phyloP scores from a whole-genome alignment of 352 stramenopile genomes.

The Phytophthora fragariae region DNA sequence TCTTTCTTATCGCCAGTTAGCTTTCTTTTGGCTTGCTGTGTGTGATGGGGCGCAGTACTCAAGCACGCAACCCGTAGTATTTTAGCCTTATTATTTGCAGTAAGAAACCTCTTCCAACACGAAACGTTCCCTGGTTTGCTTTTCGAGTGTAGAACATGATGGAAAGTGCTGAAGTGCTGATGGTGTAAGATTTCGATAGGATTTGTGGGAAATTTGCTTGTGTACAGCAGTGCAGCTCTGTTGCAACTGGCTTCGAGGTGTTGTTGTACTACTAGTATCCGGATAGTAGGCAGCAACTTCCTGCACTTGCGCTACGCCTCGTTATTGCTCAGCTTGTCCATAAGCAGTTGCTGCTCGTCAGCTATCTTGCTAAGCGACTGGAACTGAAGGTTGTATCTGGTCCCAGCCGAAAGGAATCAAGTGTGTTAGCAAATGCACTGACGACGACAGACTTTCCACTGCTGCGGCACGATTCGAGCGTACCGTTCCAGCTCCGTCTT shows the following conservation, averaged over 20 bases:
- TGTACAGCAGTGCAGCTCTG: not conserved
- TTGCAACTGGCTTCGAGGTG: conserved; percentile 6
- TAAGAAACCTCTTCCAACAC: conserved; percentile 37
- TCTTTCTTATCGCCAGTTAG: conserved; percentile 43
- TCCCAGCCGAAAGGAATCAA: conserved; percentile 1
- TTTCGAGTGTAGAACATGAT: not conserved
- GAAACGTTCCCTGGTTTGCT: conserved; percentile 11
- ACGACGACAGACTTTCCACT: not conserved
- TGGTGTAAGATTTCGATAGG: not conserved
- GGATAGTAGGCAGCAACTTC: not conserved
- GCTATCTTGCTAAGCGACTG: conserved; percentile 82
- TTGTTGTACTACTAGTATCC: not conserved
- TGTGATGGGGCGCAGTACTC: conserved; percentile 50
- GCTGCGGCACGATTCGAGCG: not conserved
- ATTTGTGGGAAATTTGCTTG: not conserved
- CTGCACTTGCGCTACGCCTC: conserved; percentile 53
- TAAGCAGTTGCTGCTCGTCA: conserved; percentile 82
- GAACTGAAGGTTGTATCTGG: conserved; percentile 81
- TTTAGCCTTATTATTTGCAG: conserved; percentile 59
- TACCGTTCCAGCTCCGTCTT: conserved; percentile 82
- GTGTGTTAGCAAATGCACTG: conserved; percentile 10
- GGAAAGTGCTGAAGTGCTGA: conserved; percentile 2
- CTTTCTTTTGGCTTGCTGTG: conserved; percentile 42
- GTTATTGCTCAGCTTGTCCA: conserved; percentile 91
- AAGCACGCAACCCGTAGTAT: conserved; percentile 44